A percentile compares a stretch with the other conserved stretches of the same genome.
phyloP scores from a whole-genome alignment of 202 grass and related monocot species.

The Thinopyrum obtusiflorum region DNA sequence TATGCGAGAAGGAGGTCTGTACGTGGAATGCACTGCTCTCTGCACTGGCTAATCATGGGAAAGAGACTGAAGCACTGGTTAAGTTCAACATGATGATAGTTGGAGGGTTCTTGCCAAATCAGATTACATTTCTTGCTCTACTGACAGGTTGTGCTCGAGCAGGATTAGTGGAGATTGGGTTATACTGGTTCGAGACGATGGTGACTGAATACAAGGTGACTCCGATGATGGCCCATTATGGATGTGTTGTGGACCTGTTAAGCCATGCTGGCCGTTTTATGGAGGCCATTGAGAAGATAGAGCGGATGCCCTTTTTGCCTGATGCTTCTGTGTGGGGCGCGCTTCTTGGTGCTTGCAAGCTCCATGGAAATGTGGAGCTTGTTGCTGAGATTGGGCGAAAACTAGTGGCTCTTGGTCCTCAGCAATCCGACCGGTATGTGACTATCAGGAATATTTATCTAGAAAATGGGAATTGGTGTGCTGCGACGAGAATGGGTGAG shows the following conservation, averaged over 20 bases:
- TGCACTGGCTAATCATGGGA: constrained; percentile 59
- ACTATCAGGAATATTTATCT: constrained; percentile 64
- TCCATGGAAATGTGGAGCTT: constrained; percentile 51
- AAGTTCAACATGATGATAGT: constrained; percentile 47
- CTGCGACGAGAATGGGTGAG: constrained; percentile 48
- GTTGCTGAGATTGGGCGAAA: constrained; percentile 41
- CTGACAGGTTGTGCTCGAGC: constrained; percentile 57
- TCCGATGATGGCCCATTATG: constrained; percentile 69
- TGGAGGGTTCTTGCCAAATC: constrained; percentile 50
- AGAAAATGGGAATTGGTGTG: constrained; percentile 54
- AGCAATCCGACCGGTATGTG: constrained; percentile 43
- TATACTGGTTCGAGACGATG: constrained; percentile 59
- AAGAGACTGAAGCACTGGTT: constrained; percentile 49
- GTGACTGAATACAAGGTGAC: constrained; percentile 35
- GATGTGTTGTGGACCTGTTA: constrained; percentile 66
- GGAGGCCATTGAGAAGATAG: constrained; percentile 52
- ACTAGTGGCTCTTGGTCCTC: constrained; percentile 44
- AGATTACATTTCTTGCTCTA: constrained; percentile 60
- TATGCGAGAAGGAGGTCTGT: constrained; percentile 40
- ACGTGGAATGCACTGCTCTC: constrained; percentile 65
- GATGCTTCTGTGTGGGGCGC: constrained; percentile 74
- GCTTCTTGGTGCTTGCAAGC: constrained; percentile 71
- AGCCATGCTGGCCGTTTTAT: constrained; percentile 39
- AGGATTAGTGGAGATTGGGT: constrained; percentile 54
- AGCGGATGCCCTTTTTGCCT: constrained; percentile 52